phyloP scores from a whole-genome alignment of 805 yeast genomes.

The Yarrowia porcina region DNA sequence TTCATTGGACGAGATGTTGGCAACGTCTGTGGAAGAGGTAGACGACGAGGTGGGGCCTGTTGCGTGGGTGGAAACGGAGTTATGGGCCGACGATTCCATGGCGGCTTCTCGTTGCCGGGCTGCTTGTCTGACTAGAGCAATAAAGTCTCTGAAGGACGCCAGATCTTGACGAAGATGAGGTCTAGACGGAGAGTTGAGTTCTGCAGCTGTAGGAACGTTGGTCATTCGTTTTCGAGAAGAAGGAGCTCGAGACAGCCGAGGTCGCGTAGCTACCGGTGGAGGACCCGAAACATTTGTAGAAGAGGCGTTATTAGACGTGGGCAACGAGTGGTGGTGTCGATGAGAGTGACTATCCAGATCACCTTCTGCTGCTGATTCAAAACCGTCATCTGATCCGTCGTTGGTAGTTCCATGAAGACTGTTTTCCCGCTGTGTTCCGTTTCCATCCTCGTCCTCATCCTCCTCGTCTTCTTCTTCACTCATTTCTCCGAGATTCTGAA shows the following conservation, averaged over 20 bases:
- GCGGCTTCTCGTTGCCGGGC: slow-evolving; percentile 3
- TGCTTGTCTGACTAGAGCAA: slow-evolving; percentile 17
- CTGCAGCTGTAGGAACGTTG: background rate
- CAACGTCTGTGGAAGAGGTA: background rate
- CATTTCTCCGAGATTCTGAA: background rate
- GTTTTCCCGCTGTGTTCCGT: background rate
- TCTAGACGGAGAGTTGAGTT: slow-evolving; percentile 2
- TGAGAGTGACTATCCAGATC: too few species aligned
- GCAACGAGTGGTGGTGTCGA: background rate
- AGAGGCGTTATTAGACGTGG: background rate
- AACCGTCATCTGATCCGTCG: background rate
- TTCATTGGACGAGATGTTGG: background rate
- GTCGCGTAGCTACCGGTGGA: background rate
- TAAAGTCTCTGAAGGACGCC: slow-evolving; percentile 24
- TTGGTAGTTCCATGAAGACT: background rate
- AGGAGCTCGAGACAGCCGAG: slow-evolving; percentile 6
- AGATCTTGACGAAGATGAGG: slow-evolving; percentile 25
- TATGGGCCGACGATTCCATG: background rate
- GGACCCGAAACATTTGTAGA: slow-evolving; percentile 3
- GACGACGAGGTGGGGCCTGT: slow-evolving; percentile 19
- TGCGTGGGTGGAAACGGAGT: background rate
- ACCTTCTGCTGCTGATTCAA: slow-evolving; percentile 1
- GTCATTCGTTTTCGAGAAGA: slow-evolving; percentile 2
- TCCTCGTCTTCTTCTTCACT: slow-evolving; percentile 10
- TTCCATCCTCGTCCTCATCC: background rate